Base-by-base conservation (phyloP, 2,329 filamentous ascomycete genomes). In the Mycosphaerella sp. region DNA sequence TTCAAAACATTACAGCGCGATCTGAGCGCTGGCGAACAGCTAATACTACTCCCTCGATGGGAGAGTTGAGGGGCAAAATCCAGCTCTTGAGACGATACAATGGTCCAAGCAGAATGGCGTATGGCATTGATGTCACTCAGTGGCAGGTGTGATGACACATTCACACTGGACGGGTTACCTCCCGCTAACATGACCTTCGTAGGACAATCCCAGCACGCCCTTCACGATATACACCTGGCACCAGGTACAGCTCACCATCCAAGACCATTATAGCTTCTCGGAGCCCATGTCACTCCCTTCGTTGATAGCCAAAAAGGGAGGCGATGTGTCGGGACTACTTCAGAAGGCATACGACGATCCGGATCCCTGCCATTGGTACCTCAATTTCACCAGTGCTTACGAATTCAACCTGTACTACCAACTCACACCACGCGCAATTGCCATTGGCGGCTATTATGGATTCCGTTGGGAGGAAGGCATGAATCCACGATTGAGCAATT, bases 241-340 rank as follows among this genome's bases (percentile, higher is more conserved):
- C 14, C 59, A 63, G 21, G 65, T 70, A 3, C 63, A 64, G 16
- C 60, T 75, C 39, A 71, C 70, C 8, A 65, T 75, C 6, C 73
- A 76, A 64, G 73, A 76, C 61, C 74, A 75, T 62, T 76, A 74
- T 69, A 68, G 67, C 54, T 73, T 70, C 56, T 60, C 68, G 0
- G 57, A 68, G 21, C 65, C 70, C 6, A 65, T 70, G 17, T 54
- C 67, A 6, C 65, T 76, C 13, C 61, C 68, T 1, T 60, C 65
- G 2, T 62, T 75, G n/a, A 63, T 76, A 5, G 54, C 58, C 3
- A 66, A 60, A 45, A 76, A 76, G 63, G 66, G 65, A 49, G 61
- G 49, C 2, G 68, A 67, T 55, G 70, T 75, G 3, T 59, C 63
- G 17, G 56, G 60, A 16, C 64, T 75, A 56, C 66, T 75, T 42